Evolutionary conservation across 1,284 basidiomycete genomes (phyloP).

Genomic region (Melampsora larici-populina): DNA sequence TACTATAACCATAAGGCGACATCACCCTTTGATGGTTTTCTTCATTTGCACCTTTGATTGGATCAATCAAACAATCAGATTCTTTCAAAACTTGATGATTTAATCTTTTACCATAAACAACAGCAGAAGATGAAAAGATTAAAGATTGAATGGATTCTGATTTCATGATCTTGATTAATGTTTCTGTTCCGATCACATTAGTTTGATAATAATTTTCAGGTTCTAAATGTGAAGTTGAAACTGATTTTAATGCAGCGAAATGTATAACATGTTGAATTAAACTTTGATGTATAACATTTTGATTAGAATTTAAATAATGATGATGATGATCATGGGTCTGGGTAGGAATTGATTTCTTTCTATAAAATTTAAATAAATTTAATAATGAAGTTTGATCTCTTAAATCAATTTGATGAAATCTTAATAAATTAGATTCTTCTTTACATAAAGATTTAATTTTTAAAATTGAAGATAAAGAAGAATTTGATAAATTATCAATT

Average conservation of each 20-base stretch:
- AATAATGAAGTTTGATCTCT: slow-evolving; percentile 5
- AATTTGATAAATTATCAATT: slow-evolving; percentile 37
- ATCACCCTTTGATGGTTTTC: slow-evolving; percentile 18
- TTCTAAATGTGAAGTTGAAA: slow-evolving; percentile 22
- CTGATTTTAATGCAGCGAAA: slow-evolving; percentile 39
- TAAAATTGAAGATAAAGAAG: neutral
- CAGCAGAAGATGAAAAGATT: slow-evolving; percentile 40
- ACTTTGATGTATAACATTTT: neutral
- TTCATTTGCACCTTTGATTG: neutral
- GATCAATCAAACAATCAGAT: neutral
- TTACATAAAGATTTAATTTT: no score
- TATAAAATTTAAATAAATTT: slow-evolving; percentile 7
- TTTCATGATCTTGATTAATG: slow-evolving; percentile 26
- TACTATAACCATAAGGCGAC: slow-evolving; percentile 32
- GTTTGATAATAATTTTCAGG: slow-evolving; percentile 32
- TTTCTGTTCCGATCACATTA: slow-evolving; percentile 28
- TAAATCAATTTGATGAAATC: slow-evolving; percentile 28
- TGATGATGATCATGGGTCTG: no score
- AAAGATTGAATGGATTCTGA: slow-evolving; percentile 6
- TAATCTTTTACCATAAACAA: slow-evolving; percentile 25
- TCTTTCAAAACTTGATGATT: neutral
- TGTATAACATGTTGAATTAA: slow-evolving; percentile 39
- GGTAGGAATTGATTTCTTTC: no score
- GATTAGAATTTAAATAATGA: no score
- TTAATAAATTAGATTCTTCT: no score